These are phyloP conservation scores for Phialocephala sp. DNA, from an alignment of 2,329 filamentous ascomycete species.

Conservation along the genomic window DNA sequence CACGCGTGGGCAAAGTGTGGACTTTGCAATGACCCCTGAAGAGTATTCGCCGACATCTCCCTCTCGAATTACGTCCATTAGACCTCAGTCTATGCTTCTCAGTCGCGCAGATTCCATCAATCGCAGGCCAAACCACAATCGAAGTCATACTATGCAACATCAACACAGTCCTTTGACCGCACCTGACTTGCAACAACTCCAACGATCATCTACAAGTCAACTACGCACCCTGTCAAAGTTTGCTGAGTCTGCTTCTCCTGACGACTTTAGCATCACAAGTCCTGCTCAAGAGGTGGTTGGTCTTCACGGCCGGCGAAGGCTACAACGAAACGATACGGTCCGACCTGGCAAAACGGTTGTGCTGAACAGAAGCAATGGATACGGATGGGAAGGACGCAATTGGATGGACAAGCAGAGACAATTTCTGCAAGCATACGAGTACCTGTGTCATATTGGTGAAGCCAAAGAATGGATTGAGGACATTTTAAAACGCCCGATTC, in stretches of 20 bases:
- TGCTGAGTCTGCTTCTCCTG: slow-evolving; percentile 74
- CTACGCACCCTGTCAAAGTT: slow-evolving; percentile 85
- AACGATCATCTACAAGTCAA: slow-evolving; percentile 89
- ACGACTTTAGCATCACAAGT: slow-evolving; percentile 81
- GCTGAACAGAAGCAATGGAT: slow-evolving; percentile 56
- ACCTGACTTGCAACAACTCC: slow-evolving; percentile 80
- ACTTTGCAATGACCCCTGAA: slow-evolving; percentile 60
- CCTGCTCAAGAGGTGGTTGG: slow-evolving; percentile 86
- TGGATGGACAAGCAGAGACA: slow-evolving; percentile 99
- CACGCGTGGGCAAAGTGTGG: slow-evolving; percentile 60
- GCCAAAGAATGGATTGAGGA: slow-evolving; percentile 99
- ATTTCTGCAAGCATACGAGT: slow-evolving; percentile 96
- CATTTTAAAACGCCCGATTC: slow-evolving; percentile 82
- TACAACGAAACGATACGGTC: slow-evolving; percentile 73
- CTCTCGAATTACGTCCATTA: slow-evolving; percentile 33
- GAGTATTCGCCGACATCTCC: slow-evolving; percentile 25
- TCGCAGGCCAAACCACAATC: slow-evolving; percentile 25
- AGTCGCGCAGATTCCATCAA: slow-evolving; percentile 60
- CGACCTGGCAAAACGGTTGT: slow-evolving; percentile 45
- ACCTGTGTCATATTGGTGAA: slow-evolving; percentile 97
- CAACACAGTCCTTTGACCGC: slow-evolving; percentile 57
- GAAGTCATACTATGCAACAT: slow-evolving; percentile 41
- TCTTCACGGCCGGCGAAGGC: slow-evolving; percentile 78
- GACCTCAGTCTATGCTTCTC: slow-evolving; percentile 67
- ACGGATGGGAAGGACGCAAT: slow-evolving; percentile 80